Percentiles rank a stretch among this genome's conserved stretches.
Conservation (phyloP, 129 eudicot species). For the Oenanthe sinensis region DNA sequence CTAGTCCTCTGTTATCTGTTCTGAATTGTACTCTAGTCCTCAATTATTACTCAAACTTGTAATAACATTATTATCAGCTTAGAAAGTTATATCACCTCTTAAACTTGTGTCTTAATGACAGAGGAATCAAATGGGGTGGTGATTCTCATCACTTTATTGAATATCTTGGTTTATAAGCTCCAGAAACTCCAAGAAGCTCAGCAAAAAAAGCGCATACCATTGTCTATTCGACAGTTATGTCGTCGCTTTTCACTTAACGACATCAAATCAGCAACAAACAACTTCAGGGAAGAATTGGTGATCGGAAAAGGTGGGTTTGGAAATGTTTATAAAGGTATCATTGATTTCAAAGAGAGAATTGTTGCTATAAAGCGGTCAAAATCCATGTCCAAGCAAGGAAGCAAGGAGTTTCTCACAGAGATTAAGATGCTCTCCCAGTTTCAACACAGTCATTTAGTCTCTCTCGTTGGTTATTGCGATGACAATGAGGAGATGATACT, state of each 20-base stretch:
- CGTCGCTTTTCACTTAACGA: constrained; percentile 11
- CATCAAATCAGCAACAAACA: not conserved
- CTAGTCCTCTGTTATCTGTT: too few relatives aligned
- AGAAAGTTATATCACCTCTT: too few relatives aligned
- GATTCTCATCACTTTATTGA: not conserved
- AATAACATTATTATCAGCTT: too few relatives aligned
- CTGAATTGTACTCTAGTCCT: too few relatives aligned
- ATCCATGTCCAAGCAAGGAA: constrained; percentile 29
- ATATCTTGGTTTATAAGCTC: not conserved
- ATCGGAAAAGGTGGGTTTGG: constrained; percentile 14
- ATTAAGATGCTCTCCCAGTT: constrained; percentile 32
- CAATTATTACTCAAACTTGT: too few relatives aligned
- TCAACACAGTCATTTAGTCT: constrained; percentile 27
- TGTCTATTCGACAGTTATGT: not conserved
- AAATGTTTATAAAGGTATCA: not conserved
- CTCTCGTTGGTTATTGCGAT: constrained; percentile 37
- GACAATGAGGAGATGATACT: constrained; percentile 27
- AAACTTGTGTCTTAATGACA: too few relatives aligned
- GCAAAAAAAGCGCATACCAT: not conserved
- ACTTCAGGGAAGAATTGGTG: not conserved
- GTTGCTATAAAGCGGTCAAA: constrained; percentile 37
- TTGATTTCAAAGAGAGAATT: not conserved
- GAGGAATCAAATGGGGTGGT: not conserved
- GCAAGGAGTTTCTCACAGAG: constrained; percentile 27
- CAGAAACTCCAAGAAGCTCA: constrained; percentile 1